These are phyloP conservation scores for Plectosphaerella sp. DNA, from an alignment of 2,329 filamentous ascomycete genomes.

Conservation along the genomic window DNA sequence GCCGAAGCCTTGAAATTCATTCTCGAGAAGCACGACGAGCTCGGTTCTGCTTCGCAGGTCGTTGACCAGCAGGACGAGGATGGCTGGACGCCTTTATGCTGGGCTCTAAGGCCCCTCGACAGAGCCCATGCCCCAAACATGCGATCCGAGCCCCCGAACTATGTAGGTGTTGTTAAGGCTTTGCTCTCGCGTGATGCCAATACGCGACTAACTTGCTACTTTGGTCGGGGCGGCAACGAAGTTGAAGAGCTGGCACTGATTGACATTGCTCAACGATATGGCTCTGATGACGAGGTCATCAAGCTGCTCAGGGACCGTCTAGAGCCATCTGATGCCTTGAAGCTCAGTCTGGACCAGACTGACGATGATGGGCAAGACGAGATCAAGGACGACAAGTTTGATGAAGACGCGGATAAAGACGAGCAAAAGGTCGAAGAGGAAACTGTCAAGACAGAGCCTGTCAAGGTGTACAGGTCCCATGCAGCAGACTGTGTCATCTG, in stretches of 20 bases:
- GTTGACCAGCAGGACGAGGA: background rate
- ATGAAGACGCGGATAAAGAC: background rate
- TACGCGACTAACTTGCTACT: background rate
- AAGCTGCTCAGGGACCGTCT: background rate
- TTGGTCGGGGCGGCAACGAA: background rate
- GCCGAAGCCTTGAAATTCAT: background rate
- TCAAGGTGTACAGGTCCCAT: background rate
- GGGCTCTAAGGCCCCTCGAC: background rate
- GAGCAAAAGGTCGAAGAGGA: background rate
- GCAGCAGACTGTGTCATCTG: background rate
- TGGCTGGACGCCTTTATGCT: background rate
- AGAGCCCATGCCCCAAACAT: background rate
- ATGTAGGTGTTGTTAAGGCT: background rate
- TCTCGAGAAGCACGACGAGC: background rate
- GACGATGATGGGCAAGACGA: background rate
- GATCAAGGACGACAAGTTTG: background rate
- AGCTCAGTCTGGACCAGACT: background rate
- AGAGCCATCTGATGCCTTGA: background rate
- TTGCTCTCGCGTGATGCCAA: background rate
- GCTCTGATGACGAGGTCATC: background rate
- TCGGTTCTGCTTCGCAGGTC: background rate
- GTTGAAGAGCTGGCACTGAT: background rate
- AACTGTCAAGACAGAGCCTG: background rate
- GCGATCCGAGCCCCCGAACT: background rate
- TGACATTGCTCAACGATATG: background rate